Evolutionary conservation across 2,329 filamentous ascomycete species (phyloP), one percentile per base, ranked within the genome.

Genomic region (Penicillium sp.): DNA sequence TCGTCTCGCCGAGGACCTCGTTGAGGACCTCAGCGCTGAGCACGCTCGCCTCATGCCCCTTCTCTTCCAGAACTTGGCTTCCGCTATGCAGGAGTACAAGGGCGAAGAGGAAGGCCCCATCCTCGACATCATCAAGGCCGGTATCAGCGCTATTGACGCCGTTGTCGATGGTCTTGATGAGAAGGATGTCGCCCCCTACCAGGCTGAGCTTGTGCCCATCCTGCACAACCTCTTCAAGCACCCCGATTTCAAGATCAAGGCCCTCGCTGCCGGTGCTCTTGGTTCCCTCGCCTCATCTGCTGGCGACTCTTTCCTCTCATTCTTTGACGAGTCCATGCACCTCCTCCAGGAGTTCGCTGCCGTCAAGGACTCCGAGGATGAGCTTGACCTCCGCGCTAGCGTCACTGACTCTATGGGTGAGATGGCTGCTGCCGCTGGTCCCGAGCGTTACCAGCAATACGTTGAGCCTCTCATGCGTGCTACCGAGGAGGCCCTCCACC

Each of bases 381-480:
- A 96, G 71, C 85, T 97, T 50, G 88, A 96, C 61, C 85, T 97
- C 32, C 88, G 94, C 64, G 92, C 91, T 64, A 90, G 91, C 54
- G 91, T 95, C 38, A 92, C 91, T 64, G 94, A 99, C 77, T 87
- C 92, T 22, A 89, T 99, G 81, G 93, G 92, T 55, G 92, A 92
- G 73, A 95, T 97, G 69, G 92, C 94, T 40, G 81, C 87, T 54
- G 91, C 94, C 51, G 93, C 97, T 56, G 94, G 94, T 18, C 80
- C 90, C 34, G 83, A 90, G 71, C 82, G 89, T 45, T 97, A 97
- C 82, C 87, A 96, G 79, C 90, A 90, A 13, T 97, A 93, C 70
- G 92, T 97, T 34, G 82, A 89, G 69, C 91, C 91, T 40, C 82
- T 97, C 55, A 96, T 99, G 90, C 83, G 88, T 67, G 89, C 93